Evolutionary conservation across 78 protist species (phyloP).

Genomic region (Cavenderia fasciculata): DNA sequence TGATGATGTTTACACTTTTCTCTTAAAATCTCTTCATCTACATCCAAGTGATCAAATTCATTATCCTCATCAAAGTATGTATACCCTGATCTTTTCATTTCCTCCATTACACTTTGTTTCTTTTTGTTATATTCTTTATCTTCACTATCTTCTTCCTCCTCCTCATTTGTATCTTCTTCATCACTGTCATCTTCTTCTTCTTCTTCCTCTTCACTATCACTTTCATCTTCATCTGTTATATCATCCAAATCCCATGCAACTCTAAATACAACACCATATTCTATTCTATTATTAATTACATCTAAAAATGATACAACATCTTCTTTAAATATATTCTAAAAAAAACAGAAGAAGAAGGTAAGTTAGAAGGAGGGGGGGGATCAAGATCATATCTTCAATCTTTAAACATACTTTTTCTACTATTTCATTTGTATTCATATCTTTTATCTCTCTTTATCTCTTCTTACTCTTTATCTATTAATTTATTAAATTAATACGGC

Average conservation of each 20-base stretch:
- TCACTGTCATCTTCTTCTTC: neutral
- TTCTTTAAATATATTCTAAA: conserved; percentile 32
- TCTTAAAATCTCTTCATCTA: neutral
- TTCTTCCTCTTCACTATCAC: neutral
- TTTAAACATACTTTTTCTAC: too few species aligned
- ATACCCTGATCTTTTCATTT: neutral
- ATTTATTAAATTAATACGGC: too few species aligned
- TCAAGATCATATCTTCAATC: too few species aligned
- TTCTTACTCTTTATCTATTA: too few species aligned
- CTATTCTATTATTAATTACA: neutral
- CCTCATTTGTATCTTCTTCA: neutral
- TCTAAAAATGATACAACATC: conserved; percentile 13
- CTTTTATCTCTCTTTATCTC: too few species aligned
- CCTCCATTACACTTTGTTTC: neutral
- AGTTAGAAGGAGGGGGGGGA: too few species aligned
- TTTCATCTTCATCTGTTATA: neutral
- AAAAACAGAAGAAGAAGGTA: too few species aligned
- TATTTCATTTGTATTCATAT: too few species aligned
- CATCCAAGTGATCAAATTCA: neutral
- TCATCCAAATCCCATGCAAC: conserved; percentile 49
- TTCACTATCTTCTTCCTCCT: neutral
- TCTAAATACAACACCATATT: conserved; percentile 37
- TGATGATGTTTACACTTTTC: conserved; percentile 35
- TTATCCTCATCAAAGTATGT: neutral
- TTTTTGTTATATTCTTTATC: neutral